These are phyloP conservation scores for Drechslerella coelobrocha DNA, from an alignment of 2,329 filamentous ascomycete genomes.

Conservation along the genomic window DNA sequence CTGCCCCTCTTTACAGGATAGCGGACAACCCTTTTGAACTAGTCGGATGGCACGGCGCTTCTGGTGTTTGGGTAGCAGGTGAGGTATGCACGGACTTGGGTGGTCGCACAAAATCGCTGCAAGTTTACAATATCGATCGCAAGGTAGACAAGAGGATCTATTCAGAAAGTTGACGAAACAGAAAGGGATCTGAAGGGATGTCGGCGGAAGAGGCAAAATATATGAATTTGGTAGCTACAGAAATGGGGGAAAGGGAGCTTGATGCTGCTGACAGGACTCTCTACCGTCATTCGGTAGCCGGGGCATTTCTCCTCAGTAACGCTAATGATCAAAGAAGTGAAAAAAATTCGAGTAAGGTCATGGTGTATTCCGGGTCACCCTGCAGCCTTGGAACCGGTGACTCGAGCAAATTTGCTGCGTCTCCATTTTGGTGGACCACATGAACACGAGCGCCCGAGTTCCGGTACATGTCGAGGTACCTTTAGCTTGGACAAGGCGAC, in stretches of 20 bases:
- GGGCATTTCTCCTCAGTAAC: constrained; percentile 36
- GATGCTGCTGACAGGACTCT: constrained; percentile 21
- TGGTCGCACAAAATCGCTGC: constrained; percentile 36
- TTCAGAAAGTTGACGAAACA: constrained; percentile 41
- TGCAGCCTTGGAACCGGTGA: constrained; percentile 50
- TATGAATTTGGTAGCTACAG: constrained; percentile 15
- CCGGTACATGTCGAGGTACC: constrained; percentile 21
- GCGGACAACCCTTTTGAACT: constrained; percentile 14
- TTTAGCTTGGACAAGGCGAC: constrained; percentile 17
- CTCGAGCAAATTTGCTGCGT: constrained; percentile 39
- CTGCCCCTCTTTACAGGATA: constrained; percentile 15
- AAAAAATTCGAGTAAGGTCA: constrained; percentile 24
- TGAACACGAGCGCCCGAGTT: constrained; percentile 24
- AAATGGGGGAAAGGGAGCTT: constrained; percentile 4
- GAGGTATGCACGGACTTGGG: constrained; percentile 20
- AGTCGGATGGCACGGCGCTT: constrained; percentile 11
- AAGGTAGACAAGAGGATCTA: constrained; percentile 14
- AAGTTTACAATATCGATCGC: constrained; percentile 27
- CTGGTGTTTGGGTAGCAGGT: constrained; percentile 11
- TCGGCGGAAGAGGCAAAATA: constrained; percentile 37
- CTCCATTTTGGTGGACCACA: constrained; percentile 35
- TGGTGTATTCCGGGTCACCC: constrained; percentile 49
- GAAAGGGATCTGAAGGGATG: constrained; percentile 15
- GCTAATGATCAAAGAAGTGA: background rate
- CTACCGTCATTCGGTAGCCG: constrained; percentile 23